Base-by-base conservation (phyloP, 148 eudicot genomes). In the Selenicereus undatus region DNA sequence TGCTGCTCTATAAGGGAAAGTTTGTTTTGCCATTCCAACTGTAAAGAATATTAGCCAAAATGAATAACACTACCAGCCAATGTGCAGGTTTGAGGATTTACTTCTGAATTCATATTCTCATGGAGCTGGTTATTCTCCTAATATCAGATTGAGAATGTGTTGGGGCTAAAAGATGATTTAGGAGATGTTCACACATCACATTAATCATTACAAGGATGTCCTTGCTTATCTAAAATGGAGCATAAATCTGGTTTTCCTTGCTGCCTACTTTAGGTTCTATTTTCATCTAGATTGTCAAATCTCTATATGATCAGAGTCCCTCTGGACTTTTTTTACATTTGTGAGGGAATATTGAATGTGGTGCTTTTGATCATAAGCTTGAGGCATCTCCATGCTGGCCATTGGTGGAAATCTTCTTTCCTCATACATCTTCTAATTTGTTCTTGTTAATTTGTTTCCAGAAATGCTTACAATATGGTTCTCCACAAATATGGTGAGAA, bases 381-480 rank as follows among this genome's bases (percentile, higher is more conserved):
- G 71, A 32, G 35, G 27, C 71, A 66, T 66, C 16, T 66, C 0
- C 45, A 12, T 76, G 42, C 36, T 71, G 35, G 62, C 22, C 26
- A 27, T 70, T 76, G 13, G 51, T 62, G 36, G 68, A 45, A 24
- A 39, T 76, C 13, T 52, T 13, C 52, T 58, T 81, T 70, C 26
- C 52, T 58, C 78, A 65, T 24, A n/a, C 69, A 17, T 66, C 64
- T n/a, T 54, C 60, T 78, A 73, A 60, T 64, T 36, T 79, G 24
- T 65, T 43, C 45, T 74, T 73, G 56, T 73, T 76, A 62, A 69
- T 18, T 77, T 82, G 75, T 43, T 30, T 82, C 22, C 86, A 93
- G 97, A 85, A 91, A 89, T 88, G 97, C 97, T 76, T 93, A 93
- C 85, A 93, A 93, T 81, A 93, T 93, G 97, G 97, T 93, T 79